These are phyloP conservation scores for Boletus tomentosulus DNA, from an alignment of 768 basidiomycete genomes.

Conservation along the genomic window DNA sequence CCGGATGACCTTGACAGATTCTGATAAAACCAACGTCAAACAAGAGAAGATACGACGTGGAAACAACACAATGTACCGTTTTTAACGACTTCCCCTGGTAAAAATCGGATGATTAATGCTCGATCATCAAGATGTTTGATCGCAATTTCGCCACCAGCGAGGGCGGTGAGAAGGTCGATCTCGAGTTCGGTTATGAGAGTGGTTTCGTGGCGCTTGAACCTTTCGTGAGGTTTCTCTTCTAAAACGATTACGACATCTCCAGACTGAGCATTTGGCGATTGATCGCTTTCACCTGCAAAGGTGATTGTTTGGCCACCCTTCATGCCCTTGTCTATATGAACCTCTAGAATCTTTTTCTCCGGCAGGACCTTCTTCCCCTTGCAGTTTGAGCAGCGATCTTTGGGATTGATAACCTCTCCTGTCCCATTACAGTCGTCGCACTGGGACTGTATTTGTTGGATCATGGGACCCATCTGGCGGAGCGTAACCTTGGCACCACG, in stretches of 20 bases:
- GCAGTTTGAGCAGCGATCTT: slow-evolving; percentile 89
- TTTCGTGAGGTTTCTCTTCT: slow-evolving; percentile 88
- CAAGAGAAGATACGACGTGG: not conserved
- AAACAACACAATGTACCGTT: slow-evolving; percentile 60
- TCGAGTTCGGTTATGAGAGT: slow-evolving; percentile 85
- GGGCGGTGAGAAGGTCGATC: slow-evolving; percentile 87
- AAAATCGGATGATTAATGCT: slow-evolving; percentile 74
- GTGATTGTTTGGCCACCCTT: slow-evolving; percentile 87
- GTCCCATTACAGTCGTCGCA: slow-evolving; percentile 91
- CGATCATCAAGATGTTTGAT: slow-evolving; percentile 95
- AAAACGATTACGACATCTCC: slow-evolving; percentile 95
- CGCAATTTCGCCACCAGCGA: slow-evolving; percentile 86
- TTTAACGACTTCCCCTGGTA: slow-evolving; percentile 89
- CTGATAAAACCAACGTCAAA: slow-evolving; percentile 36
- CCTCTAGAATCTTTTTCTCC: slow-evolving; percentile 96
- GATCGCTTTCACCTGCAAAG: slow-evolving; percentile 89
- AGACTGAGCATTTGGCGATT: slow-evolving; percentile 81
- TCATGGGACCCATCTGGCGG: slow-evolving; percentile 99
- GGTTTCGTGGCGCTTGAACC: slow-evolving; percentile 85
- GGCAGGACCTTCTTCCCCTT: slow-evolving; percentile 92
- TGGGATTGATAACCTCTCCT: slow-evolving; percentile 93
- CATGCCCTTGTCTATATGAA: slow-evolving; percentile 98
- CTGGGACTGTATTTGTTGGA: slow-evolving; percentile 95
- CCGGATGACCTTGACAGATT: slow-evolving; percentile 83
- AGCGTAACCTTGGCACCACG: slow-evolving; percentile 88